phyloP scores from a whole-genome alignment of 768 basidiomycete genomes.

The Suillus subaureus region DNA sequence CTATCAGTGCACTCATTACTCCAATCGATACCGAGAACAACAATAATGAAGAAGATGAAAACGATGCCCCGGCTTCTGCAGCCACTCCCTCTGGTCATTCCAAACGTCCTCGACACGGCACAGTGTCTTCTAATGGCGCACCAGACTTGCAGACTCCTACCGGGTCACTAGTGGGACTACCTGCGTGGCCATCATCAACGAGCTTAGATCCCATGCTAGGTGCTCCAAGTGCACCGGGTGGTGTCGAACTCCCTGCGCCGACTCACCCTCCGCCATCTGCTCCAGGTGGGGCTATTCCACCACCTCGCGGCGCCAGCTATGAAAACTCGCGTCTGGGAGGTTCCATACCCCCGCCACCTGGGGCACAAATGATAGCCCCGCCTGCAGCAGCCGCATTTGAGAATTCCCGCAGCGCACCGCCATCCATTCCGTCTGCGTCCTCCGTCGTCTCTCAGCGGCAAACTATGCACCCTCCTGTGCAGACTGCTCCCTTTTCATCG shows the following conservation, averaged over 20 bases:
- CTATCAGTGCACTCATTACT: constrained; percentile 40
- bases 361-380: constrained; percentile 24
- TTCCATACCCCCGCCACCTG: constrained; percentile 16
- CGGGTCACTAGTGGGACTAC: constrained; percentile 29
- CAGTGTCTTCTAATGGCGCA: constrained; percentile 25
- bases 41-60: constrained; percentile 28
- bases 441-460: not conserved
- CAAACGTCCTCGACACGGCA: constrained; percentile 34
- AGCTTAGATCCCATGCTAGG: constrained; percentile 34
- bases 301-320: constrained; percentile 16
- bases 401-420: constrained; percentile 7
- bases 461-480: not conserved
- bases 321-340: constrained; percentile 11
- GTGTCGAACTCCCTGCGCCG: constrained; percentile 30
- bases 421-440: not conserved
- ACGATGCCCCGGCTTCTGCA: constrained; percentile 3
- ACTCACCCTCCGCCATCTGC: constrained; percentile 12
- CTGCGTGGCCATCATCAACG: constrained; percentile 35
- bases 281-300: constrained; percentile 9
- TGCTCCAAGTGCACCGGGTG: constrained; percentile 34
- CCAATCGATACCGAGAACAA: constrained; percentile 21
- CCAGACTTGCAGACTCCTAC: constrained; percentile 22
- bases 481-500: not conserved
- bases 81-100: constrained; percentile 8
- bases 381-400: constrained; percentile 15